Base-by-base conservation (phyloP, 495 filamentous ascomycete species). In the Penicillium soppii region DNA sequence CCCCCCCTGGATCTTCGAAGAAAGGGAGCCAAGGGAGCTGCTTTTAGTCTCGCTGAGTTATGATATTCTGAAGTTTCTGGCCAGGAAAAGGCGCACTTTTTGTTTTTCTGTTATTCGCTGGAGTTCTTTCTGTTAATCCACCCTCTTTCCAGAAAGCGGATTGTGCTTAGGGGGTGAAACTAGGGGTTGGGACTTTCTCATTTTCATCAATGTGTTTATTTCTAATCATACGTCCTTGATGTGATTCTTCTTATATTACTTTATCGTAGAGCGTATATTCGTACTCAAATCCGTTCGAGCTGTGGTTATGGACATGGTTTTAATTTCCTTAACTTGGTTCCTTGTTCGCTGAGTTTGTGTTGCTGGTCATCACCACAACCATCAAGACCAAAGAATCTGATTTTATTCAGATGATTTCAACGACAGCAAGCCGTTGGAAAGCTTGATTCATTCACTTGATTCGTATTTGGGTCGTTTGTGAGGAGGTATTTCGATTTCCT, bases 1-100 rank as follows among this genome's bases (percentile, higher is more conserved):
- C 32, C 36, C 36, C 43, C 38, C 48, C 55, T 53, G 44, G 49
- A 51, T 59, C 51, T 50, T 45, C 38, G 35, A 32, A 30, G 32
- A 33, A 45, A 51, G 43, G 40, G 45, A 43, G 16, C 26, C 41
- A 30, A 15, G 22, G 53, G 40, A 37, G 42, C 39, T 22, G 42
- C 23, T 47, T 17, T 27, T 49, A 26, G 22, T 26, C 19, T 56
- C 29, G 53, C 47, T 58, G 55, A 58, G 42, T 66, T 63, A 66
- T 66, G 62, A 63, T 61, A 50, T 57, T 53, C 50, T 56, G 32
- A 43, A 57, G 32, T 48, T 47, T 58, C 37, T 62, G 62, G 62
- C 43, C 57, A 57, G 62, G 59, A 66, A 66, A 66, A 66, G 62
- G 62, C 62, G 62, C 60, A 60, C 48, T 49, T 58, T 54, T 58